Percentiles rank a stretch among this genome's conserved stretches.
Conservation (phyloP, 2,329 filamentous ascomycete genomes). For the Iodosphaeria phyllophila region DNA sequence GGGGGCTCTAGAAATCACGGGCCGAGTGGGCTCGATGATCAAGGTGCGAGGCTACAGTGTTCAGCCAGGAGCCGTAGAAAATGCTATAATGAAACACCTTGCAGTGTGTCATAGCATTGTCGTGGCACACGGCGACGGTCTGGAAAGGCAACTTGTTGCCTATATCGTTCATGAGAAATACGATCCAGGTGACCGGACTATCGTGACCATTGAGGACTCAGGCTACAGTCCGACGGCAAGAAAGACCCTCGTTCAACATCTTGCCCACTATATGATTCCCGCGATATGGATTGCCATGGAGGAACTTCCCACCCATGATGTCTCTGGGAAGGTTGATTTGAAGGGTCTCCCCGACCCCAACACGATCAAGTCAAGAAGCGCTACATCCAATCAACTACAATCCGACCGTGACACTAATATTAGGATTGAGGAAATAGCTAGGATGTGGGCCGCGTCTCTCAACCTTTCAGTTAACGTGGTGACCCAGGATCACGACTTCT, state of each 20-base stretch:
- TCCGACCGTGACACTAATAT: conserved; percentile 42
- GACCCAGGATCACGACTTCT: conserved; percentile 52
- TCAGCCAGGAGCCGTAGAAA: conserved; percentile 60
- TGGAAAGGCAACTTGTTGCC: conserved; percentile 58
- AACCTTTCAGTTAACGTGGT: conserved; percentile 43
- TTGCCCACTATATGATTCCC: conserved; percentile 74
- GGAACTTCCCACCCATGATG: conserved; percentile 53
- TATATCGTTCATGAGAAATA: conserved; percentile 56
- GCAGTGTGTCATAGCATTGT: conserved; percentile 57
- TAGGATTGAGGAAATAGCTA: conserved; percentile 45
- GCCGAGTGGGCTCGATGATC: conserved; percentile 62
- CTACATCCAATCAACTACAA: conserved; percentile 22
- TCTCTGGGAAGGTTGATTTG: conserved; percentile 63
- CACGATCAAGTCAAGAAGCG: conserved; percentile 33
- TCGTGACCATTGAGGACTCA: conserved; percentile 47
- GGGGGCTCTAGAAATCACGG: conserved; percentile 56
- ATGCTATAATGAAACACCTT: conserved; percentile 48
- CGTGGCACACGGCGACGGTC: conserved; percentile 53
- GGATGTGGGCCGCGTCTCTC: conserved; percentile 54
- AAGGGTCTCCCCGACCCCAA: conserved; percentile 42
- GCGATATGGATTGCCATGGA: conserved; percentile 58
- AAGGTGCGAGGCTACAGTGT: conserved; percentile 66
- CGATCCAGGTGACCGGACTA: conserved; percentile 33
- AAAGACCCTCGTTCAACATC: conserved; percentile 40
- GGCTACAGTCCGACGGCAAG: conserved; percentile 55